These are phyloP conservation scores for Dysphania ambrosioides DNA, from an alignment of 148 eudicot species.

Conservation along the genomic window DNA sequence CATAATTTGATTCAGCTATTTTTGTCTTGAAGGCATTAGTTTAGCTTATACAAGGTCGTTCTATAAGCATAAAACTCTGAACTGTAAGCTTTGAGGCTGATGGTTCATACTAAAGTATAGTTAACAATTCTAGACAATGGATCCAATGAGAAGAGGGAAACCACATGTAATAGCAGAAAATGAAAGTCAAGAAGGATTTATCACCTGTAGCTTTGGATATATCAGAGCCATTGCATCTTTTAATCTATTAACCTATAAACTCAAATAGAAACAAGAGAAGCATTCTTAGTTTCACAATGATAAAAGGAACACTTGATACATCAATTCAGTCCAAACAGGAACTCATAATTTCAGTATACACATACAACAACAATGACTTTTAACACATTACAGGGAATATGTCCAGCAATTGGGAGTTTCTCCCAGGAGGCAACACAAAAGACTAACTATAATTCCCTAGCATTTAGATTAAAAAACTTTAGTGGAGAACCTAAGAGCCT, in stretches of 20 bases:
- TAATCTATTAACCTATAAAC: constrained; percentile 63
- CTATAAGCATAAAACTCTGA: neutral
- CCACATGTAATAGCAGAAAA: neutral
- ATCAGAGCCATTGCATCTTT: constrained; percentile 85
- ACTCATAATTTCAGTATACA: neutral
- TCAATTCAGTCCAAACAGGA: neutral
- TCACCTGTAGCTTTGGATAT: constrained; percentile 85
- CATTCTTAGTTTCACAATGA: constrained; percentile 1
- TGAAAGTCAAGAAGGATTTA: neutral
- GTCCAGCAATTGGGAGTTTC: too few relatives aligned
- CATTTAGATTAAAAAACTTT: too few relatives aligned
- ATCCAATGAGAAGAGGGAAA: neutral
- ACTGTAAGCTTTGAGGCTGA: neutral
- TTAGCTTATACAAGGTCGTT: neutral
- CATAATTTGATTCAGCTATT: neutral
- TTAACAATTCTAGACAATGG: neutral
- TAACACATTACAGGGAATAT: neutral
- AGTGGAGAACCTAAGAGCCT: too few relatives aligned
- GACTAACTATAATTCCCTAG: too few relatives aligned
- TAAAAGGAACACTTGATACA: neutral
- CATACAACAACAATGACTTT: neutral
- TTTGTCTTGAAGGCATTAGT: neutral
- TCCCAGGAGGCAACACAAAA: too few relatives aligned
- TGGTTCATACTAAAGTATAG: neutral
- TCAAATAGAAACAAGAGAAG: constrained; percentile 5